Percentiles rank a stretch among this genome's conserved stretches.
Evolutionary conservation across 192 early-diverging fungal genomes (phyloP).

Genomic region (Backusella australiensis): DNA sequence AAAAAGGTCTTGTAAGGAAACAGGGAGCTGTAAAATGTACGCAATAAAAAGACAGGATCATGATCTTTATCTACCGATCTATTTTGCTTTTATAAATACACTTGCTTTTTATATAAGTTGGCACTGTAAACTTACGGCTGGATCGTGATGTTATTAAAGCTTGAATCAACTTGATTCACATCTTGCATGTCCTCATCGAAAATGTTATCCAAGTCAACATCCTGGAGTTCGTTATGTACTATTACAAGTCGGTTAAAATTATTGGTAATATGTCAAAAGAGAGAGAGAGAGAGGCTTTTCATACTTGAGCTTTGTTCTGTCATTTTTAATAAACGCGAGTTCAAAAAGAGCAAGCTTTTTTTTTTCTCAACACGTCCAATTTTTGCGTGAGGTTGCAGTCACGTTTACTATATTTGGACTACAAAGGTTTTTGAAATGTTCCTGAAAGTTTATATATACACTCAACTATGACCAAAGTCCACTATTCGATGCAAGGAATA

Average conservation of each 20-base stretch:
- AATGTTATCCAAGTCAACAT: not conserved
- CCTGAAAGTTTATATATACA: too few species aligned
- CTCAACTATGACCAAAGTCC: too few species aligned
- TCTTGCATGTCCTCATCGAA: not conserved
- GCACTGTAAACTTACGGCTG: not conserved
- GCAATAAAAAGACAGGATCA: not conserved
- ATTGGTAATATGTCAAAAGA: not conserved
- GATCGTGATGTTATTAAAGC: not conserved
- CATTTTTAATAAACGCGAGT: not conserved
- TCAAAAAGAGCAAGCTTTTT: not conserved
- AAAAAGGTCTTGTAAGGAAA: constrained; percentile 85
- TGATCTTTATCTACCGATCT: not conserved
- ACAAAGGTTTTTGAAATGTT: not conserved
- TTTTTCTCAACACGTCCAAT: not conserved
- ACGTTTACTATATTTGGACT: not conserved
- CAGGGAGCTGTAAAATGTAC: constrained; percentile 28
- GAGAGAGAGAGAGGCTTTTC: not conserved
- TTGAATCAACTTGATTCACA: not conserved
- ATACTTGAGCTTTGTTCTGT: not conserved
- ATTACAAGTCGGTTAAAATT: not conserved
- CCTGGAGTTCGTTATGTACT: not conserved
- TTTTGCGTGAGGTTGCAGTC: not conserved
- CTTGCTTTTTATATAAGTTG: not conserved
- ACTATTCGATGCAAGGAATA: too few species aligned
- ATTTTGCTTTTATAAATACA: not conserved